Evolutionary conservation across 2,329 filamentous ascomycete genomes (phyloP), one percentile per base, ranked within the genome.

Genomic region (Coleophoma eucalyptorum): DNA sequence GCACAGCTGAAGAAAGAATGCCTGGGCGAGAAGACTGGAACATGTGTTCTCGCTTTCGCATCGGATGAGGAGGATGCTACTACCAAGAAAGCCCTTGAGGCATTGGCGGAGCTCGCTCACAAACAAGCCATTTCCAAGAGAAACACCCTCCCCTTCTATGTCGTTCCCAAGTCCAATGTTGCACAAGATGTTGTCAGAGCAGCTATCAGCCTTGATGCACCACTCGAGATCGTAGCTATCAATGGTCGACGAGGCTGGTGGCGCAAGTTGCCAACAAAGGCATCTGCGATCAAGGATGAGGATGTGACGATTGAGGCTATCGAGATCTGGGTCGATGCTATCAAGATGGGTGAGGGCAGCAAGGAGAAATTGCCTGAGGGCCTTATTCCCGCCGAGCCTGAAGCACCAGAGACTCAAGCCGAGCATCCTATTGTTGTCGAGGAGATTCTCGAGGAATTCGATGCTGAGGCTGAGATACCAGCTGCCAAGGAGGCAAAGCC

Each of bases 221-320:
- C 81, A 6, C 73, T 90, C 15, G 84, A 92, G 64, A 71, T 97
- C 42, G 75, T 97, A 49, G 91, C 91, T 15, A 68, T 96, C 52
- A 97, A 97, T 68, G 87, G 82, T 32, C 90, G 92, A 62, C 84
- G 91, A 49, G 79, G 81, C 40, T 99, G 94, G 94, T 95, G 86
- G 81, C 86, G 87, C 62, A 81, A 79, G 51, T 94, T 89, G 67
- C 6, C 62, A 43, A 43, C 51, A 10, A 38, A 41, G 11, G 57
- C 52, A 2, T 48, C 50, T 5, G 48, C 42, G 15, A 31, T 61
- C 3, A 72, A 79, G 41, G 57, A 56, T 4, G 67, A 70, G 8
- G 67, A 70, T 15, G 84, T 83, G 42, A 81, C 79, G 49, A 65
- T 76, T 20, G 74, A 79, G 49, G 80, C 78, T 21, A 73, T 99